A percentile compares a stretch with the other conserved stretches of the same genome.
These are phyloP conservation scores for Aspergillus pseudonomiae DNA, from an alignment of 2,329 filamentous ascomycete genomes.

Conservation along the genomic window DNA sequence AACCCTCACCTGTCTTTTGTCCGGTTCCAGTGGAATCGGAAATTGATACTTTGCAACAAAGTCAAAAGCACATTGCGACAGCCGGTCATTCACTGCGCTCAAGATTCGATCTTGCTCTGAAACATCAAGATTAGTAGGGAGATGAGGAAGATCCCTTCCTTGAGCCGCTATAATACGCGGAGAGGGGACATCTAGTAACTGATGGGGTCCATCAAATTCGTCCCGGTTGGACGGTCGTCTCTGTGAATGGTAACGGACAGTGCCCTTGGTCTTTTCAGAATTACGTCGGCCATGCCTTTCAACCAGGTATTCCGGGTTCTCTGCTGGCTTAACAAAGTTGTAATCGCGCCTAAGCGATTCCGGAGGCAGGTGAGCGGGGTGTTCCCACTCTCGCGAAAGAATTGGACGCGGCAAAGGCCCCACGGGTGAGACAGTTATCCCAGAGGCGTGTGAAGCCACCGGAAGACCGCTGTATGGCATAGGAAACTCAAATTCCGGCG, in stretches of 20 bases:
- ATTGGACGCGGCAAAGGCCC: slow-evolving; percentile 32
- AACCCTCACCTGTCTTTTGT: slow-evolving; percentile 75
- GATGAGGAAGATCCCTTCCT: slow-evolving; percentile 77
- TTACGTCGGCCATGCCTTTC: slow-evolving; percentile 39
- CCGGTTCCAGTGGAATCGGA: slow-evolving; percentile 79
- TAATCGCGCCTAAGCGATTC: slow-evolving; percentile 37
- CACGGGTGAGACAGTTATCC: slow-evolving; percentile 35
- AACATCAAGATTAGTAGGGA: slow-evolving; percentile 79
- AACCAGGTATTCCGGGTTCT: slow-evolving; percentile 40
- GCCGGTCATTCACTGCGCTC: slow-evolving; percentile 77
- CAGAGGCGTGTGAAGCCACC: slow-evolving; percentile 30
- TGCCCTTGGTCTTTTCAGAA: slow-evolving; percentile 35
- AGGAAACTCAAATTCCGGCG: slow-evolving; percentile 36
- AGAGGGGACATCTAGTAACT: slow-evolving; percentile 74
- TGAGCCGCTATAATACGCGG: slow-evolving; percentile 73
- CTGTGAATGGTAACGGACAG: slow-evolving; percentile 51
- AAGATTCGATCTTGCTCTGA: slow-evolving; percentile 84
- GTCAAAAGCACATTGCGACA: slow-evolving; percentile 85
- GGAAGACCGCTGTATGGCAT: slow-evolving; percentile 33
- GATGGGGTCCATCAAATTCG: slow-evolving; percentile 86
- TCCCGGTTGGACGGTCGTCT: slow-evolving; percentile 78
- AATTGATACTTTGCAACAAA: slow-evolving; percentile 92
- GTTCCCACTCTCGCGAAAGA: slow-evolving; percentile 39
- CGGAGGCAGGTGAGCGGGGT: slow-evolving; percentile 32
- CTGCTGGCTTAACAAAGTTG: slow-evolving; percentile 34